Conservation (phyloP, 441 rosid genomes). For the Kokia cookei region DNA sequence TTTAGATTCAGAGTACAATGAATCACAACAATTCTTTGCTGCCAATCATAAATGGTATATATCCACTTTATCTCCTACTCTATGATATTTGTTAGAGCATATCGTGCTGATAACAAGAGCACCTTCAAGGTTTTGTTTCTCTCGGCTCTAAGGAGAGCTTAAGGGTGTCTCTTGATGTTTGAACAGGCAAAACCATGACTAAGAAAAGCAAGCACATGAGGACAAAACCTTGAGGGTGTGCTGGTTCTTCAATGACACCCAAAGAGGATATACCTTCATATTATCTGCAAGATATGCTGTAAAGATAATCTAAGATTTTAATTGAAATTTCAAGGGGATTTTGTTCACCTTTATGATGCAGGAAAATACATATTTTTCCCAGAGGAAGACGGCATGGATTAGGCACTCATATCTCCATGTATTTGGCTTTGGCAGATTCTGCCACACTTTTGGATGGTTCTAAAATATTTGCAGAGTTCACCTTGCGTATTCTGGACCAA, state of each 20-base stretch:
- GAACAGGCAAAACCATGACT: too few relatives aligned
- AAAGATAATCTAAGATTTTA: background rate
- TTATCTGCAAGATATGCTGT: too few relatives aligned
- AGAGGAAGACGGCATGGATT: slow-evolving; percentile 27
- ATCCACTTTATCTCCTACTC: background rate
- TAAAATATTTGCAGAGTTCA: slow-evolving; percentile 31
- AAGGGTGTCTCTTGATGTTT: too few relatives aligned
- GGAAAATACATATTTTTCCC: slow-evolving; percentile 34
- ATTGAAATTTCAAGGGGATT: background rate
- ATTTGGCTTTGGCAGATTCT: slow-evolving; percentile 26
- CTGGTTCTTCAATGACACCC: too few relatives aligned
- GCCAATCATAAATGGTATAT: slow-evolving; percentile 31
- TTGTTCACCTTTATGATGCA: slow-evolving; percentile 7
- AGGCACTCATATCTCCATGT: slow-evolving; percentile 27
- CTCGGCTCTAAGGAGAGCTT: too few relatives aligned
- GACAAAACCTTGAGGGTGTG: too few relatives aligned
- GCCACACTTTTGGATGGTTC: slow-evolving; percentile 12
- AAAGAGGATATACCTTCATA: too few relatives aligned
- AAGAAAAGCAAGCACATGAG: too few relatives aligned
- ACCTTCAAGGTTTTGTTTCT: too few relatives aligned
- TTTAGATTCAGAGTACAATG: background rate
- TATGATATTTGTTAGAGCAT: background rate
- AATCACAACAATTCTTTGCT: slow-evolving; percentile 10
- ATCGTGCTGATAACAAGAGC: too few relatives aligned
- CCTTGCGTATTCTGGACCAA: slow-evolving; percentile 33